phyloP scores from a whole-genome alignment of 2,329 filamentous ascomycete species.

The Teratosphaeria nubilosa region DNA sequence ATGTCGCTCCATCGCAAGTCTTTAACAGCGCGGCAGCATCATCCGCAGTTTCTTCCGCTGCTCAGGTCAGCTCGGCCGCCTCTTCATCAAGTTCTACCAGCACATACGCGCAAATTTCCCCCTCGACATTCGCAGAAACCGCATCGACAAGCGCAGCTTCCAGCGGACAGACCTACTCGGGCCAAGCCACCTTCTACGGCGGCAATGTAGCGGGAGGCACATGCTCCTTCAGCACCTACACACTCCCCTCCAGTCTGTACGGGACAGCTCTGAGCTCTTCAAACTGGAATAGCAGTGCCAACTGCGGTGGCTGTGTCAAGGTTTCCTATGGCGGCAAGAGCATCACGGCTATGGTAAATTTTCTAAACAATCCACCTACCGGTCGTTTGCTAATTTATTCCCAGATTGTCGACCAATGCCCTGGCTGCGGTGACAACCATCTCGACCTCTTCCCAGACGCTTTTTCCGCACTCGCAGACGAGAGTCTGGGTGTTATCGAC shows the following conservation, averaged over 20 bases:
- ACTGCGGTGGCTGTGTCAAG: constrained; percentile 53
- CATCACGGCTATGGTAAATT: constrained; percentile 54
- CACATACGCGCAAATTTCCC: background rate
- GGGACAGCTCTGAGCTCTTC: constrained; percentile 53
- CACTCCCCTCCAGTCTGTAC: constrained; percentile 47
- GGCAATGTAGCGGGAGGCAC: constrained; percentile 43
- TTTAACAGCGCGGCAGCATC: background rate
- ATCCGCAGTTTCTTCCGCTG: background rate
- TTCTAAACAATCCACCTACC: background rate
- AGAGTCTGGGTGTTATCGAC: constrained; percentile 38
- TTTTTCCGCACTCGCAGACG: constrained; percentile 38
- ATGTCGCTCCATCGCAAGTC: background rate
- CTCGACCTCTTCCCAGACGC: constrained; percentile 47
- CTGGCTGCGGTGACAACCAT: constrained; percentile 44
- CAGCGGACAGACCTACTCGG: constrained; percentile 6
- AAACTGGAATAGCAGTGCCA: constrained; percentile 45
- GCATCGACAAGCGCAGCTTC: background rate
- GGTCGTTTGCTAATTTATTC: background rate
- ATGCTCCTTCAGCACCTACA: constrained; percentile 56
- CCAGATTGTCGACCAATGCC: constrained; percentile 49
- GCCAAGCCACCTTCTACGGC: constrained; percentile 17
- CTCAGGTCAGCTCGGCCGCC: background rate
- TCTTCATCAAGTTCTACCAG: background rate
- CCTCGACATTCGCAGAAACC: background rate
- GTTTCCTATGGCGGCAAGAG: constrained; percentile 44